Evolutionary conservation across 2,329 filamentous ascomycete genomes (phyloP).

Genomic region (Penicillium crustosum): DNA sequence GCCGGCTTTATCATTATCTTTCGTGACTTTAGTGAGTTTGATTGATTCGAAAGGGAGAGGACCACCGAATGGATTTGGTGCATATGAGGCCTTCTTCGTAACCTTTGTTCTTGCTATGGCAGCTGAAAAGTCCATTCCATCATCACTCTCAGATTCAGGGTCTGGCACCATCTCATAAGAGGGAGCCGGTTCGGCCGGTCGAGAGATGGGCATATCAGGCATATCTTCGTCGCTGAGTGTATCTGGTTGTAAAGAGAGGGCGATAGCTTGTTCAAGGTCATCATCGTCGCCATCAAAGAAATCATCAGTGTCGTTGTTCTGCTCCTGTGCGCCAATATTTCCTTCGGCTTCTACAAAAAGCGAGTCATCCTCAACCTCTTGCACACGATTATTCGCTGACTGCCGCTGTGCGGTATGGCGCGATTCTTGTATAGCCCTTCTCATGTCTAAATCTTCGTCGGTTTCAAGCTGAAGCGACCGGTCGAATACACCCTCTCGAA

Average conservation of each 20-base stretch:
- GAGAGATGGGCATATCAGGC: constrained; percentile 35
- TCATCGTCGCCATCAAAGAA: constrained; percentile 67
- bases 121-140: constrained; percentile 73
- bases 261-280: constrained; percentile 78
- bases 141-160: constrained; percentile 59
- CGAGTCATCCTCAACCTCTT: constrained; percentile 49
- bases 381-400: neutral
- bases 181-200: constrained; percentile 50
- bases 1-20: constrained; percentile 47
- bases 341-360: constrained; percentile 56
- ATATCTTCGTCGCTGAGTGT: constrained; percentile 44
- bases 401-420: constrained; percentile 16
- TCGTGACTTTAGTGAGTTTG: constrained; percentile 62
- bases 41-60: constrained; percentile 85
- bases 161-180: constrained; percentile 29
- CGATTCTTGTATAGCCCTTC: constrained; percentile 50
- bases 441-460: constrained; percentile 43
- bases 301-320: constrained; percentile 47
- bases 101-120: constrained; percentile 71
- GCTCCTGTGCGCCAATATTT: constrained; percentile 29
- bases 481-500: constrained; percentile 40
- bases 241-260: constrained; percentile 67
- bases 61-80: constrained; percentile 65
- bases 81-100: constrained; percentile 47
- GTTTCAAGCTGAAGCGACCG: constrained; percentile 33